Conservation (phyloP, 345 rosid species). For the Hibiscus mutabilis region DNA sequence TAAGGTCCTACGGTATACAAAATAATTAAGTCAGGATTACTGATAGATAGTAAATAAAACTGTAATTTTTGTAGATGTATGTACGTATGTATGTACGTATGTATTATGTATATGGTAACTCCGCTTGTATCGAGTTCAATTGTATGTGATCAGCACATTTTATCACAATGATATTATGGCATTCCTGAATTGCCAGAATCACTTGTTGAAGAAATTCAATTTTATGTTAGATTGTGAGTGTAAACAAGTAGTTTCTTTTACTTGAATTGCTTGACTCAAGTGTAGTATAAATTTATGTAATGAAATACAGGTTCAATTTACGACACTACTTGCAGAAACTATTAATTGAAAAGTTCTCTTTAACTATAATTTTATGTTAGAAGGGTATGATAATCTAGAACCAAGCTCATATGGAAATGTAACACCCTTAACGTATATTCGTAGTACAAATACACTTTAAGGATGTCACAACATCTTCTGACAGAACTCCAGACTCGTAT, state of each 20-base stretch:
- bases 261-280: background rate
- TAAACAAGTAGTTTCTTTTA: background rate
- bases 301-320: too few relatives aligned
- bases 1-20: constrained; percentile 18
- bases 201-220: background rate
- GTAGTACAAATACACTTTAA: too few relatives aligned
- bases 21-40: constrained; percentile 15
- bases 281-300: background rate
- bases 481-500: too few relatives aligned
- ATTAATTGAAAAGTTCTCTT: too few relatives aligned
- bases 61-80: constrained; percentile 23
- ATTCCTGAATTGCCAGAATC: background rate
- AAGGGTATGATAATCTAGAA: too few relatives aligned
- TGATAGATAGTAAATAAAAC: constrained; percentile 15
- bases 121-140: background rate
- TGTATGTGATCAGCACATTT: constrained; percentile 2
- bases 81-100: background rate
- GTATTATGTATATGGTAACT: background rate
- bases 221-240: constrained; percentile 4
- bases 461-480: too few relatives aligned
- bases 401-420: too few relatives aligned
- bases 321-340: too few relatives aligned
- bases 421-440: too few relatives aligned
- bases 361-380: too few relatives aligned
- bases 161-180: background rate